These are phyloP conservation scores for Phaeodactylum tricornutum DNA, from an alignment of 108 stramenopile genomes.

Conservation along the genomic window DNA sequence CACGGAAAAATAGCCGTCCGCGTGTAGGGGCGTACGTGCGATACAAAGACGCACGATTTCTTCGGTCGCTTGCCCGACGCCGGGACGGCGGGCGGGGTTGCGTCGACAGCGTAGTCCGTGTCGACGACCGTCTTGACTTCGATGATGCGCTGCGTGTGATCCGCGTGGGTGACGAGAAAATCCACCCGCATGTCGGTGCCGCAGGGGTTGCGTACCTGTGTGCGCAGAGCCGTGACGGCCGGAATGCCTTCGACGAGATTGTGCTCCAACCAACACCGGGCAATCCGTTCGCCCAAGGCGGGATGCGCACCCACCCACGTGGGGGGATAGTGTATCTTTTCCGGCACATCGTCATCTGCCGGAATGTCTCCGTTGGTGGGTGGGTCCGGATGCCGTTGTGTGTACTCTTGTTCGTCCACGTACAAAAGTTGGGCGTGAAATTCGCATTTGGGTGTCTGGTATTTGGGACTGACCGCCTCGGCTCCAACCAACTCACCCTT, in stretches of 20 bases:
- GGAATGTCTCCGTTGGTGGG: too few species aligned
- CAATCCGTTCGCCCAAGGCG: slow-evolving; percentile 40
- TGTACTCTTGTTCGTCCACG: slow-evolving; percentile 27
- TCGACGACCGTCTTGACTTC: slow-evolving; percentile 60
- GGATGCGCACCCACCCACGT: slow-evolving; percentile 54
- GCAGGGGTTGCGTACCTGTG: slow-evolving; percentile 26
- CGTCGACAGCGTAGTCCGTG: slow-evolving; percentile 28
- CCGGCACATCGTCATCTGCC: not conserved
- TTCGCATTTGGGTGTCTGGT: slow-evolving; percentile 45
- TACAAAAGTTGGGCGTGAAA: slow-evolving; percentile 34
- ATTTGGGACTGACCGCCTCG: slow-evolving; percentile 36
- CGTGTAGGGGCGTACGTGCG: slow-evolving; percentile 17
- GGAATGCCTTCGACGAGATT: slow-evolving; percentile 28
- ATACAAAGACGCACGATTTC: slow-evolving; percentile 30
- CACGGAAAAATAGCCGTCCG: slow-evolving; percentile 54
- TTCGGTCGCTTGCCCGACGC: slow-evolving; percentile 23
- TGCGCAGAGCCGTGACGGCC: slow-evolving; percentile 11
- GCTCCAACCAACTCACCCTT: slow-evolving; percentile 35
- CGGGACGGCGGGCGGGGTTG: slow-evolving; percentile 3
- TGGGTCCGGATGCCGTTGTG: too few species aligned
- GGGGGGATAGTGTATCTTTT: slow-evolving; percentile 17
- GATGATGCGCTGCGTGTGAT: slow-evolving; percentile 17
- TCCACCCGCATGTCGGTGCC: slow-evolving; percentile 34
- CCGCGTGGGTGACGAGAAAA: slow-evolving; percentile 26
- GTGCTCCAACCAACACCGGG: slow-evolving; percentile 22